Evolutionary conservation across 345 rosid genomes (phyloP), one percentile per base, ranked within the genome.

Genomic region (Gossypium anomalum): DNA sequence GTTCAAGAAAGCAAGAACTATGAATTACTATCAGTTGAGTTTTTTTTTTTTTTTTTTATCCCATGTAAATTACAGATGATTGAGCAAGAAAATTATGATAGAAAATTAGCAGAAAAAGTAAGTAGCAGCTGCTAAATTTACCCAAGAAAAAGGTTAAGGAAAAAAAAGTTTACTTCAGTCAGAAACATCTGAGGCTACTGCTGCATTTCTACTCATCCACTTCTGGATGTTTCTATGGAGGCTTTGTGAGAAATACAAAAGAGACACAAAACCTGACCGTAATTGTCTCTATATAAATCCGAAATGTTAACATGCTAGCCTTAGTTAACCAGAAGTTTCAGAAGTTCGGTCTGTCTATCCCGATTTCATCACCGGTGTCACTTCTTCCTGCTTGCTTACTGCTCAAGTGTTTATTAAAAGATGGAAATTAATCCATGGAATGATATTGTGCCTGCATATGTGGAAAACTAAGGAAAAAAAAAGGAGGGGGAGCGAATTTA

Each of bases 11-110:
- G 15, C 17, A 12, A 65, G 22, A 53, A 55, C 62, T 38, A 34
- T n/a, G 5, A 38, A 52, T 53, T 52, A 27, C 29, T 4, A 27
- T 17, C 27, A 19, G 27, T n/a, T 70, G 27, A 67, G 70, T 13
- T 13, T 6, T 66, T 67, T 66, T 67, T 70, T 34, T 66, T 67
- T 70, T 34, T 67, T 70, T 34, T 66, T 67, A 53, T 34, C 38
- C 38, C n/a, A 6, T 15, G n/a, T n/a, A 20, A 34, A 38, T 53
- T 55, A 53, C n/a, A 70, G 20, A 5, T 16, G 12, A 38, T 53
- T 15, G 49, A 52, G 53, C 48, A 34, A 11, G 51, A 55, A 55
- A 34, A 15, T 45, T 66, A 20, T 45, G 38, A 34, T 4, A 34
- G 19, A 45, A 19, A 20, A 25, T 51, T 1, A 51, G 9, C 72